These are phyloP conservation scores for Thecaphora frezii DNA, from an alignment of 1,284 basidiomycete genomes.

Conservation along the genomic window DNA sequence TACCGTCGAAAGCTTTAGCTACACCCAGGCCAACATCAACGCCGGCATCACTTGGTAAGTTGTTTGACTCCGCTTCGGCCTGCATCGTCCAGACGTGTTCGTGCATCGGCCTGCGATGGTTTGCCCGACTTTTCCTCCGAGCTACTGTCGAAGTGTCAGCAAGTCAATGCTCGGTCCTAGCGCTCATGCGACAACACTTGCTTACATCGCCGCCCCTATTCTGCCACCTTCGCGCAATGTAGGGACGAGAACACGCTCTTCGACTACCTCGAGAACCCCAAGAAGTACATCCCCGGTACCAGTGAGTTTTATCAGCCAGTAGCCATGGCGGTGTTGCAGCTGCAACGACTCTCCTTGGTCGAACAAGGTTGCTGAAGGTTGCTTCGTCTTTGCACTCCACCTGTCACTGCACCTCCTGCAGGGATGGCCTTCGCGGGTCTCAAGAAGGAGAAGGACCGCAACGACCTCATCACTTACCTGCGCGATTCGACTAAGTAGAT, in stretches of 20 bases:
- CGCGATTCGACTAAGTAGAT: constrained; percentile 34
- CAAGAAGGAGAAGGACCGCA: constrained; percentile 57
- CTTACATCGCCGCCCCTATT: constrained; percentile 5
- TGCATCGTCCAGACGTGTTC: too few species aligned
- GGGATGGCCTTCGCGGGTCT: constrained; percentile 47
- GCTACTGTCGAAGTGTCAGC: too few species aligned
- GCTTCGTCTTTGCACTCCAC: too few species aligned
- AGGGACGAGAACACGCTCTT: constrained; percentile 79
- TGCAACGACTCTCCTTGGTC: too few species aligned
- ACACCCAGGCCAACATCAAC: constrained; percentile 94
- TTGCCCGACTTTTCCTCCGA: too few species aligned
- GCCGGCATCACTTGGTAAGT: constrained; percentile 79
- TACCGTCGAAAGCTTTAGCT: constrained; percentile 81
- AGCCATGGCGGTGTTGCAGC: too few species aligned
- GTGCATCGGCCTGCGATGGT: too few species aligned
- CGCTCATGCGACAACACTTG: too few species aligned
- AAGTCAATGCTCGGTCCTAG: too few species aligned
- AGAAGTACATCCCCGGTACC: constrained; percentile 70
- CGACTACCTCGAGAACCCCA: constrained; percentile 88
- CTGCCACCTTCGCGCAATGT: neutral
- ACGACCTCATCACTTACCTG: constrained; percentile 53
- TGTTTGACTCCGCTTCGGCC: too few species aligned
- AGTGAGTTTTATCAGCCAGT: too few species aligned
- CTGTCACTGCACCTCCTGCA: neutral
- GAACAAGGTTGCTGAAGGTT: too few species aligned